phyloP scores from a whole-genome alignment of 1,139 yeast species.

The Nadsonia starkeyi-henricii region DNA sequence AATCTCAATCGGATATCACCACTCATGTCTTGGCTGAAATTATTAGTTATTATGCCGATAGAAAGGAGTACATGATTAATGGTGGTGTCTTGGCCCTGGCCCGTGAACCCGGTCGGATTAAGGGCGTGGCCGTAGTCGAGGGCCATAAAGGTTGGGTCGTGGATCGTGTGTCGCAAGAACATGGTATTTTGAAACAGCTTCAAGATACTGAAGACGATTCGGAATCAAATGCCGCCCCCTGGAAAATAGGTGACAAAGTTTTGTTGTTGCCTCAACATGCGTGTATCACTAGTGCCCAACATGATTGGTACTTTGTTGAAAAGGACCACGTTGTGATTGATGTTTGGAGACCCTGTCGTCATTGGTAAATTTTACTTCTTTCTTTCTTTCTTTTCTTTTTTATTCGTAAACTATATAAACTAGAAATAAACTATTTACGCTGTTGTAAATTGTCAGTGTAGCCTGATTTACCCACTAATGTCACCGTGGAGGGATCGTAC shows the following conservation, averaged over 20 bases:
- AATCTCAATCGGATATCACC: conserved; percentile 33
- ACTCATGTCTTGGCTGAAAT: conserved; percentile 50
- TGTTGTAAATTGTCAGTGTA: too few relatives aligned
- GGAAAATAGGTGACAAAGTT: conserved; percentile 39
- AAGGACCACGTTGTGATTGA: conserved; percentile 42
- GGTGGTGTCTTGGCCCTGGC: conserved; percentile 64
- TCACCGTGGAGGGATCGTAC: neutral
- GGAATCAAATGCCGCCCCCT: conserved; percentile 20
- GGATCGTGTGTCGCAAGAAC: conserved; percentile 41
- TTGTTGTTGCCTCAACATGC: conserved; percentile 56
- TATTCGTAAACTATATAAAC: too few relatives aligned
- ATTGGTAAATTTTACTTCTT: conserved; percentile 25
- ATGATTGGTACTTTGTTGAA: conserved; percentile 43
- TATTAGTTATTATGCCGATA: conserved; percentile 40
- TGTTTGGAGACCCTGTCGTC: conserved; percentile 60
- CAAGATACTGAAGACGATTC: conserved; percentile 33
- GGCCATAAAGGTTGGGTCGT: conserved; percentile 36
- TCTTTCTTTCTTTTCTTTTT: too few relatives aligned
- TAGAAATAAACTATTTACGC: too few relatives aligned
- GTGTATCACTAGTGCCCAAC: conserved; percentile 58
- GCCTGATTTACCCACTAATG: too few relatives aligned
- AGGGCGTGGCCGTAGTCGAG: conserved; percentile 30
- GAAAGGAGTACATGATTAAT: conserved; percentile 54
- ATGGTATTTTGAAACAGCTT: conserved; percentile 32
- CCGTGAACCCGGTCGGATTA: conserved; percentile 43